A percentile compares a stretch with the other conserved stretches of the same genome.
Conservation (phyloP, 192 early-diverging fungal genomes). For the Gonapodya prolifera region DNA sequence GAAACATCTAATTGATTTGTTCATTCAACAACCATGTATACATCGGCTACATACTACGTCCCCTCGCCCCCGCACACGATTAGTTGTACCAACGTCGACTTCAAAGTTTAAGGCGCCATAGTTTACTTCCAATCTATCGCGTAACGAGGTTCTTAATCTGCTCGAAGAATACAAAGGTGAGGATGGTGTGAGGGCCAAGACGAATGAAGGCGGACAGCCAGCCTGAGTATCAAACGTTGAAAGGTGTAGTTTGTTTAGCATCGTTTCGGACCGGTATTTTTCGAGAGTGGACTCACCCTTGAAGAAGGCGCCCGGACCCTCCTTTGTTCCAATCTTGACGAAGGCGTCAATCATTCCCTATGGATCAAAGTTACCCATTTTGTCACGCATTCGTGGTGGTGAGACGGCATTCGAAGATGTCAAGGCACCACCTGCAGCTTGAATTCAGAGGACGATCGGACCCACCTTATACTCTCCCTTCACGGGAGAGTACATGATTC, state of each 20-base stretch:
- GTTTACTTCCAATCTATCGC: not conserved
- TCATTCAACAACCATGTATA: too few relatives aligned
- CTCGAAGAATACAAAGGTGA: slow-evolving; percentile 5
- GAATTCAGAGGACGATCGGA: not conserved
- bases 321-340: not conserved
- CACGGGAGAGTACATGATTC: slow-evolving; percentile 4
- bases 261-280: too few relatives aligned
- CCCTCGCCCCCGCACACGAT: too few relatives aligned
- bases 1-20: too few relatives aligned
- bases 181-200: slow-evolving; percentile 2
- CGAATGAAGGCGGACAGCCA: slow-evolving; percentile 2
- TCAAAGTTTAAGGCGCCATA: too few relatives aligned
- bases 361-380: not conserved
- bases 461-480: slow-evolving; percentile 1
- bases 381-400: not conserved
- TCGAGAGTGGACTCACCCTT: slow-evolving; percentile 1
- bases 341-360: slow-evolving; percentile 3
- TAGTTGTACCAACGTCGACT: too few relatives aligned
- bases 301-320: not conserved
- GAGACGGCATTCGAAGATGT: too few relatives aligned
- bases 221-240: not conserved
- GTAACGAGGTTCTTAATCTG: not conserved
- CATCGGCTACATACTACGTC: too few relatives aligned
- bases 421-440: too few relatives aligned
- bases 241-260: too few relatives aligned